A percentile compares a stretch with the other conserved stretches of the same genome.
Evolutionary conservation across 179 eudicot genomes (phyloP).

Genomic region (Patellifolia procumbens): DNA sequence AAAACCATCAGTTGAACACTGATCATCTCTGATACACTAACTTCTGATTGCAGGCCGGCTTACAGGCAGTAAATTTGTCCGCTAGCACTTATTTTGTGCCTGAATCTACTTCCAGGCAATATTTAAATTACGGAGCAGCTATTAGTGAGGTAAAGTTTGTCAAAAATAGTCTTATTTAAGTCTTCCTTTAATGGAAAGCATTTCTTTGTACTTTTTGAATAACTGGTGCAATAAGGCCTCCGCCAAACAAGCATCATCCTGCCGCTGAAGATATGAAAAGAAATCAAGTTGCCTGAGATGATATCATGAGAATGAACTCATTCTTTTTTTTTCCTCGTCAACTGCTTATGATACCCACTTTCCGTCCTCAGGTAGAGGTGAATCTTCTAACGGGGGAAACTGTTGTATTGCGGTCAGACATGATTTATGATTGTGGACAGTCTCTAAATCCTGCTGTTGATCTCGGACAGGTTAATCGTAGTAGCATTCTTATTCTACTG

Average conservation of each 20-base stretch:
- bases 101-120: conserved; percentile 49
- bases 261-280: neutral
- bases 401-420: conserved; percentile 61
- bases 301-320: no score
- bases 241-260: neutral
- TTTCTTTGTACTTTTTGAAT: neutral
- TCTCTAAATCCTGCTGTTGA: conserved; percentile 94
- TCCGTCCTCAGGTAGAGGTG: conserved; percentile 63
- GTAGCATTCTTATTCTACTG: neutral
- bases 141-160: conserved; percentile 70
- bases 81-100: conserved; percentile 69
- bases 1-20: neutral
- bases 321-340: neutral
- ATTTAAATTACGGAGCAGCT: conserved; percentile 91
- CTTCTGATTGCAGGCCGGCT: conserved; percentile 52
- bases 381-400: conserved; percentile 85
- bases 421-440: conserved; percentile 89
- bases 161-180: neutral
- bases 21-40: neutral
- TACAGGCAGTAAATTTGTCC: conserved; percentile 57
- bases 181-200: neutral
- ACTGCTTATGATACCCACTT: conserved; percentile 3
- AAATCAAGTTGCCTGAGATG: neutral
- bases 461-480: conserved; percentile 73
- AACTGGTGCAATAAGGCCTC: neutral